A percentile compares a stretch with the other conserved stretches of the same genome.
Conservation (phyloP, 2,329 filamentous ascomycete genomes). For the Exutisphaerella laricina region DNA sequence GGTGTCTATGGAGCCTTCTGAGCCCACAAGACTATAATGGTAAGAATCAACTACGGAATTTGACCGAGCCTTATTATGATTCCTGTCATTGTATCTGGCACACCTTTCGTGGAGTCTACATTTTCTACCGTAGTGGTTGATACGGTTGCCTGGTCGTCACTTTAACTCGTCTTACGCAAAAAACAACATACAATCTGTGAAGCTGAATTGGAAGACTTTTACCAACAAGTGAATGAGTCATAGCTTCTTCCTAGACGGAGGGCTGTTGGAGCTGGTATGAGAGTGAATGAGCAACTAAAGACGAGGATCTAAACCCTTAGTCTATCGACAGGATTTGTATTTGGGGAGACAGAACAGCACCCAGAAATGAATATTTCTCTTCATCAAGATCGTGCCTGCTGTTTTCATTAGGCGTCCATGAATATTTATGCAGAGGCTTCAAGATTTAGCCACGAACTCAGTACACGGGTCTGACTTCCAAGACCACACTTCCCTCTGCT, state of each 20-base stretch:
- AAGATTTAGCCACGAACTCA: too few relatives aligned
- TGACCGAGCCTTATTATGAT: constrained; percentile 41
- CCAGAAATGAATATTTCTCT: too few relatives aligned
- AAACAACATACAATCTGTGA: constrained; percentile 60
- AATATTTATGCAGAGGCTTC: too few relatives aligned
- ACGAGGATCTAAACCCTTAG: constrained; percentile 47
- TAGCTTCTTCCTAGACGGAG: constrained; percentile 60
- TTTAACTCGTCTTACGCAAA: constrained; percentile 38
- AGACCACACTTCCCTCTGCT: too few relatives aligned
- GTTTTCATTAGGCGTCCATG: too few relatives aligned
- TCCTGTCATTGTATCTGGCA: constrained; percentile 54
- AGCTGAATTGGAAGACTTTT: constrained; percentile 60
- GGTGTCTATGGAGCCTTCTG: constrained; percentile 41
- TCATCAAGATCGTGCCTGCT: not conserved
- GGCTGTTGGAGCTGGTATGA: constrained; percentile 57
- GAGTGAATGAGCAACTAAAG: constrained; percentile 45
- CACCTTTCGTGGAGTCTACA: constrained; percentile 48
- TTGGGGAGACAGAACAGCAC: constrained; percentile 8
- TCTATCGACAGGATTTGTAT: constrained; percentile 24
- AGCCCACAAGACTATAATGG: constrained; percentile 44
- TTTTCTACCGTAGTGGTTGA: constrained; percentile 65
- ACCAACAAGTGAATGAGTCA: constrained; percentile 60
- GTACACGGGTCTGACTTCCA: too few relatives aligned
- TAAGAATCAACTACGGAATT: constrained; percentile 43
- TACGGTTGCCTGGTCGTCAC: too few relatives aligned